Conservation (phyloP, 192 early-diverging fungal species). For the Neocallimastix lanati region DNA sequence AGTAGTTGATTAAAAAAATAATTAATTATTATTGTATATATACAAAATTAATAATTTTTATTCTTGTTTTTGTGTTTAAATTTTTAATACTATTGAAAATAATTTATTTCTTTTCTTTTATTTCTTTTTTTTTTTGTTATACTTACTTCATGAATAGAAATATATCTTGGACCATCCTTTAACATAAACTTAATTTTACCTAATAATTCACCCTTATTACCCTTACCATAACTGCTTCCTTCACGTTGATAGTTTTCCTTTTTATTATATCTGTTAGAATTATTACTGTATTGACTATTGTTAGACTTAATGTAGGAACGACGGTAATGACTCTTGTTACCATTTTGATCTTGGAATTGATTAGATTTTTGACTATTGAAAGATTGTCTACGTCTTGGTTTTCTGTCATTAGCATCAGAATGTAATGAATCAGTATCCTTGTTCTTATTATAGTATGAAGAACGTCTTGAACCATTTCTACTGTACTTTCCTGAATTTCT, state of each 20-base stretch:
- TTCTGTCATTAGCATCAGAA: neutral
- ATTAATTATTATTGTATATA: no score
- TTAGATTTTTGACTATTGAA: neutral
- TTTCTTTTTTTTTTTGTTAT: no score
- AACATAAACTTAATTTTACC: neutral
- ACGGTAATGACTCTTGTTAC: neutral
- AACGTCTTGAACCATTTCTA: neutral
- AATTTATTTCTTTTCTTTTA: no score
- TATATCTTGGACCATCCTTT: neutral
- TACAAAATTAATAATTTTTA: no score
- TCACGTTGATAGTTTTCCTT: neutral
- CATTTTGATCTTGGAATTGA: neutral
- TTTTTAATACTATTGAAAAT: no score
- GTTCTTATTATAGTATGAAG: neutral
- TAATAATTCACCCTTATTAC: neutral
- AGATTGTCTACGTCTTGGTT: neutral
- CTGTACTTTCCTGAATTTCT: neutral
- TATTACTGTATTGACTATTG: neutral
- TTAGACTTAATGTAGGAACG: neutral
- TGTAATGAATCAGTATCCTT: neutral
- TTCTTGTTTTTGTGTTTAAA: no score
- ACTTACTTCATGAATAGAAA: neutral
- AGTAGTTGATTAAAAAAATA: no score
- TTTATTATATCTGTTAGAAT: neutral
- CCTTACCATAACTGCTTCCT: neutral